Evolutionary conservation across 768 basidiomycete genomes (phyloP), one percentile per base, ranked within the genome.

Genomic region (Glaciozyma antarctica): DNA sequence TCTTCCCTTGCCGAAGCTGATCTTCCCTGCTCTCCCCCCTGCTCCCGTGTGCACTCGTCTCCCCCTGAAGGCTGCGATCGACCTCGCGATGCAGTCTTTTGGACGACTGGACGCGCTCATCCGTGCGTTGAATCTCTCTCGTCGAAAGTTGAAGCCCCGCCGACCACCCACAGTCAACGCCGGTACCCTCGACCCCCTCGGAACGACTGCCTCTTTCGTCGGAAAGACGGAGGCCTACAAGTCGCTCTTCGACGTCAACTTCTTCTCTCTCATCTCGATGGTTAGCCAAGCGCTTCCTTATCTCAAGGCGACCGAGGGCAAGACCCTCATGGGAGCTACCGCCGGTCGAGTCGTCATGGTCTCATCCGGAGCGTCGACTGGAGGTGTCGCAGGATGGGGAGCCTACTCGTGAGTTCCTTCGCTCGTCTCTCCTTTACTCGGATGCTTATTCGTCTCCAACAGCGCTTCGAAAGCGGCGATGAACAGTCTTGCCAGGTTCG

Each of bases 401-500:
- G 66, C 76, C 41, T 78, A 78, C 56, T 32, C 28, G 64, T 65
- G 24, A 26, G 58, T 47, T 22, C 5, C 10, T n/a, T 22, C 28
- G 19, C 44, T 21, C 24, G 16, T 8, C 43, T 28, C 4, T 5
- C 26, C 43, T 16, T 30, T 8, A 10, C 15, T 17, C 45, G 17
- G 30, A 43, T 48, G 28, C 34, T 21, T 8, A n/a, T 26, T 13
- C 7, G 28, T 43, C 6, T 12, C 5, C 8, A 87, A 0, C 75
- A 88, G 83, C 66, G 86, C 91, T 16, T 80, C 82, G 63, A 93
- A 97, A 76, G 90, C 93, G 1, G 90, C 90, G 2, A 81, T 91
- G 84, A 95, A 93, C 76, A 87, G 86, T 26, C 78, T 95, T 51
- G 85, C 84, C 78, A 82, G 38, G 38, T 41, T 41, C 38, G 38